Evolutionary conservation across 2,329 filamentous ascomycete species (phyloP), one percentile per base, ranked within the genome.

Genomic region (Diaporthe destruens): DNA sequence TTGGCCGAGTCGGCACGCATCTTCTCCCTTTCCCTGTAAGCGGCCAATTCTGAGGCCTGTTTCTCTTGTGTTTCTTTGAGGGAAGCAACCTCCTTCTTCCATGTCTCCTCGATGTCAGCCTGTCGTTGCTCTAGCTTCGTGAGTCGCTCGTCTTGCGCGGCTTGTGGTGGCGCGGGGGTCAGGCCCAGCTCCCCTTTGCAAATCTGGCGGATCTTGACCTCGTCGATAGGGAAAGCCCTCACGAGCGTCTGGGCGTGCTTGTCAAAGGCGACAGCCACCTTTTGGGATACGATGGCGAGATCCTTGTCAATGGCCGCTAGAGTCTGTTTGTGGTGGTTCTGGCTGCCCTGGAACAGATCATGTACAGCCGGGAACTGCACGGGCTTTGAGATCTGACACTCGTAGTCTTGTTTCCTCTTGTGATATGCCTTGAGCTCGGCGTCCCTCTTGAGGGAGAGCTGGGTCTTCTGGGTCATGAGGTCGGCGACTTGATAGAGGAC

Each of bases 151-250:
- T 51, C 55, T 18, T 54, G 51, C 44, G 56, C 42, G 14, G 63
- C 25, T 6, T 47, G 65, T 16, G 65, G 20, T 8, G 56, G 42
- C 8, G 20, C 25, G 39, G 7, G 29, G 25, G 14, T 36, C 2
- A 25, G 49, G 7, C 12, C 63, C 44, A 51, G 12, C 11, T 68
- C 72, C 18, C 12, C 47, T 44, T 72, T 74, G 42, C 39, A 55
- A 16, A 68, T n/a, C 42, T 74, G 72, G 32, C 57, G 70, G 18
- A 36, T 44, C 66, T 71, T 74, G 57, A 72, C 56, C 36, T 74
- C 66, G 65, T 42, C 47, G 36, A 72, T 29, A 20, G 66, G 70
- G 36, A 71, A 49, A 20, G 56, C 34, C 39, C 54, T 66, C 36
- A 71, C 66, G 11, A 71, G 25, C 8, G 55, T 44, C 32, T 65